Base-by-base conservation (phyloP, 768 basidiomycete genomes). In the Dacryopinax spathularia region DNA sequence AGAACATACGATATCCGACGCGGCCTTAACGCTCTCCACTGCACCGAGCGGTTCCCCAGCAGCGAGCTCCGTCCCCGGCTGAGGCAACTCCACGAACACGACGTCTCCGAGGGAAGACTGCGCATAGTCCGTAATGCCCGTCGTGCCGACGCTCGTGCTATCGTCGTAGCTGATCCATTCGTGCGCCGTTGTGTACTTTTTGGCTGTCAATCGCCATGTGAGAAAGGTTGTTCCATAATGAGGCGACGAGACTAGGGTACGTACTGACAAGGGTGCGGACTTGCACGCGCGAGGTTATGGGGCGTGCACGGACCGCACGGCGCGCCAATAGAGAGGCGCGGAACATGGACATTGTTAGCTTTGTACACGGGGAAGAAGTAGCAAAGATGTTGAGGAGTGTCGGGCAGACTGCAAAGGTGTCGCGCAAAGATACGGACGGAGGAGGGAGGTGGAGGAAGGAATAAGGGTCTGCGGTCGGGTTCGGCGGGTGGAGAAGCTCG, bases 21-120 rank as follows among this genome's bases (percentile, higher is more conserved):
- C 91, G 31, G 93, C 93, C 73, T 97, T 97, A 63, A 96, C 93
- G 66, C 92, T 95, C 75, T 96, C 93, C 10, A 97, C 91, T 6
- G 89, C 89, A 60, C 93, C 93, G 72, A 95, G 88, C 67, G 84
- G 76, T 48, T 88, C 93, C 93, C 65, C 3, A 63, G 18, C 31
- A 33, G 71, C 71, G 62, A 97, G 77, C 64, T 81, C 72, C 0
- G 80, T 77, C 3, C 88, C 92, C 9, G 80, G 71, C 10, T 72
- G 68, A 1, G 91, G 89, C 59, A 99, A 81, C 73, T 98, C 96
- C 59, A 98, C 93, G 76, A 90, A 99, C 56, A 98, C 96, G 61
- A 98, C 91, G 73, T 99, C 96, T 33, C 96, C 96, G 1, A 99
- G 81, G 34, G 86, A 84, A 60, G 85, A 80, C 73, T 97, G 92